A percentile compares a stretch with the other conserved stretches of the same genome.
phyloP scores from a whole-genome alignment of 306 rosid species.

The Psophocarpus tetragonolobus region DNA sequence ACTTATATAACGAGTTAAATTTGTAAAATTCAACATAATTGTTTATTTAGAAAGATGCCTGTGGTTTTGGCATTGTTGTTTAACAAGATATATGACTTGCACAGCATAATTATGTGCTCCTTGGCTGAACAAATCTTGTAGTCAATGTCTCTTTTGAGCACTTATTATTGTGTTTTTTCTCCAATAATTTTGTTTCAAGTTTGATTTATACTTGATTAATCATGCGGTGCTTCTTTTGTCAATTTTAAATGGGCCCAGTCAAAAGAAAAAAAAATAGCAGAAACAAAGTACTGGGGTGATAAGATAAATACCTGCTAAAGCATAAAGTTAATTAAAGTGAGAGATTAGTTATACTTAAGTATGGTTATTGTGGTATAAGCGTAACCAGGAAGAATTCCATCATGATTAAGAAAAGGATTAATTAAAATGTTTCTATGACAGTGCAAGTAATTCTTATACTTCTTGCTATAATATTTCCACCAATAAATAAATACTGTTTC shows the following conservation, averaged over 20 bases:
- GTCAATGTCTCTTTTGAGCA: neutral
- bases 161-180: neutral
- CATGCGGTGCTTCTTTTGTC: neutral
- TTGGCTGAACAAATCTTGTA: neutral
- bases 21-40: neutral
- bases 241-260: conserved; percentile 25
- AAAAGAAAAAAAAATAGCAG: conserved; percentile 14
- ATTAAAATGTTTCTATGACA: neutral
- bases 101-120: conserved; percentile 2
- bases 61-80: conserved; percentile 3
- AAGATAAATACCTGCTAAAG: neutral
- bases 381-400: neutral
- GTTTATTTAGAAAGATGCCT: neutral
- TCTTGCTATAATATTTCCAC: neutral
- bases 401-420: neutral
- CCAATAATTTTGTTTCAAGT: neutral
- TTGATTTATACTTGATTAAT: conserved; percentile 8
- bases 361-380: neutral
- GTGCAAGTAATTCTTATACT: neutral
- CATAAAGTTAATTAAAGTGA: conserved; percentile 25
- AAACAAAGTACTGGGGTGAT: neutral
- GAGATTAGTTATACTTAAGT: neutral
- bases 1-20: neutral
- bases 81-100: neutral
- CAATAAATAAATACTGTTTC: neutral